Evolutionary conservation across 345 rosid species (phyloP), one percentile per base, ranked within the genome.

Genomic region (Draba incana): DNA sequence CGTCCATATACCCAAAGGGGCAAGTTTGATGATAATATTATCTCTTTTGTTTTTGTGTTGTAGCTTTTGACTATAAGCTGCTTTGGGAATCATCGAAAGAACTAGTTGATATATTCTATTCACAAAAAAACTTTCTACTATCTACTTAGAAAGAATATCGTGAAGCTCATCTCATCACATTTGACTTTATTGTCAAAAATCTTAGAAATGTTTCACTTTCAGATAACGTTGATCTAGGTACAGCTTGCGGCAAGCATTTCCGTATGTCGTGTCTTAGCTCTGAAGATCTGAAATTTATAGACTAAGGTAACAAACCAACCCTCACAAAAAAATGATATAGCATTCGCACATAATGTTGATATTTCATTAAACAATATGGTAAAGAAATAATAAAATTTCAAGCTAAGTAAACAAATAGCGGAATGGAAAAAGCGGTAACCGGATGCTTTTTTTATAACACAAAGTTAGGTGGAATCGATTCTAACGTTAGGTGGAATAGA

Each of bases 1-100:
- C 35, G 20, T 39, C 33, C 63, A 4, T 50, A 53, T 6, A 53
- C 11, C 12, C 15, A 60, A 41, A 44, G 50, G 41, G 50, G 30
- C 66, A 69, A 6, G 12, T 39, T 69, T 46, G 56, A 10, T 56
- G 15, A 45, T 55, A 30, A 56, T 68, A 38, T 37, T 37, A 27
- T 42, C 31, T 52, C 35, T 49, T 15, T 12, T 33, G 62, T 45
- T 44, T 44, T 37, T 62, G 14, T 63, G 57, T 45, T 62, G 9
- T 28, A 4, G 59, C 1, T 14, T 64, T 41, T 57, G 60, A 49
- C 31, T 37, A 58, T 64, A 49, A 72, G 53, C 54, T 65, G 66
- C 77, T 72, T 72, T 65, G 77, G 76, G 66, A 72, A 72, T 41
- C 47, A 71, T 57, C 76, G 13, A 63, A 45, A 55, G 5, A 35